Percentiles rank a stretch among this genome's conserved stretches.
Conservation (phyloP, 2,329 filamentous ascomycete species). For the Scleromitrula shiraiana region DNA sequence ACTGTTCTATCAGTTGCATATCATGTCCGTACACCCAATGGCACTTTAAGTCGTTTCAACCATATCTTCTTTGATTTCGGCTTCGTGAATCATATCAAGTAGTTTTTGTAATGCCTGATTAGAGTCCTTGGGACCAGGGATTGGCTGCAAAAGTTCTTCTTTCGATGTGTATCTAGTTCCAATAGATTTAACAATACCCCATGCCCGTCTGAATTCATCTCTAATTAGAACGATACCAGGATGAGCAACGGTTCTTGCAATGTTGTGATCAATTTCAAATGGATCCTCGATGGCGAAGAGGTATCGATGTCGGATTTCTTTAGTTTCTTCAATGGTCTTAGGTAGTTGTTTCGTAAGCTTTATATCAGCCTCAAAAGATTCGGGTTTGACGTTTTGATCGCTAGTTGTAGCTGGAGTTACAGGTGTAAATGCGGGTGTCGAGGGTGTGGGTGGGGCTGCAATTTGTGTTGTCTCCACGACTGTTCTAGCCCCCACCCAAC, state of each 20-base stretch:
- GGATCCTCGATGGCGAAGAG: conserved; percentile 89
- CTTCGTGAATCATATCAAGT: conserved; percentile 23
- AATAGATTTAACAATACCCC: conserved; percentile 56
- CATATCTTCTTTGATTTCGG: neutral
- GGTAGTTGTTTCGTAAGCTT: conserved; percentile 12
- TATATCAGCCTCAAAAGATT: conserved; percentile 3
- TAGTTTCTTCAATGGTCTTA: conserved; percentile 32
- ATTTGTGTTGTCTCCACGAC: conserved; percentile 45
- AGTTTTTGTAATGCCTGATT: conserved; percentile 17
- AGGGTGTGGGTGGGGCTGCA: conserved; percentile 24
- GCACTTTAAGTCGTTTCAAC: neutral
- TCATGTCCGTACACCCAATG: neutral
- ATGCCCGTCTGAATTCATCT: conserved; percentile 76
- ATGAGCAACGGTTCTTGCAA: conserved; percentile 78
- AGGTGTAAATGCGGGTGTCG: conserved; percentile 5
- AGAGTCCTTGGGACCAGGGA: conserved; percentile 6
- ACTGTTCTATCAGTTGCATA: too few species aligned
- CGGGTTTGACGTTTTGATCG: neutral
- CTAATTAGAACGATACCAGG: conserved; percentile 73
- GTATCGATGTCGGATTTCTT: conserved; percentile 71
- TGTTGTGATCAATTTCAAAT: conserved; percentile 81
- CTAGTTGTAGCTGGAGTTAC: neutral
- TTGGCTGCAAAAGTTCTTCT: conserved; percentile 21
- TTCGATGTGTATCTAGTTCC: conserved; percentile 31
- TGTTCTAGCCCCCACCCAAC: conserved; percentile 78